Percentiles rank a stretch among this genome's conserved stretches.
Evolutionary conservation across 257 asterid species (phyloP).

Genomic region (Scutellaria minor): DNA sequence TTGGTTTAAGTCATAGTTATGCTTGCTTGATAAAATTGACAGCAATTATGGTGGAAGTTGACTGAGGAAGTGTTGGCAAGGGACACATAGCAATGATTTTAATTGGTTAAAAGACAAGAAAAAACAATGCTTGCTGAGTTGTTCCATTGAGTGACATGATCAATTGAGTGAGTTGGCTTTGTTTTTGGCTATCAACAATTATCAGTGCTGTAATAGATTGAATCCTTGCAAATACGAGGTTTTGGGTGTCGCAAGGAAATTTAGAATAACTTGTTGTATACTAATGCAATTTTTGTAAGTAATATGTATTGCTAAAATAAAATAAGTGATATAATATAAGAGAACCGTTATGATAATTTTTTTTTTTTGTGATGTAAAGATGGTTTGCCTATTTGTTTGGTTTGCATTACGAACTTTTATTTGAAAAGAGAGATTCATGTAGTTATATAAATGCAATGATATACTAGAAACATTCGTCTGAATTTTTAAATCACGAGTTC

Average conservation of each 20-base stretch:
- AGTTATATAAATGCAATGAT: no score
- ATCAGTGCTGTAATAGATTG: not conserved
- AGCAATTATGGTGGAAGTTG: not conserved
- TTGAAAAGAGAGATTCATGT: no score
- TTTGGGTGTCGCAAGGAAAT: no score
- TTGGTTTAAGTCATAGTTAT: not conserved
- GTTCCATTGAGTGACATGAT: slow-evolving; percentile 1
- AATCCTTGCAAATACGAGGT: no score
- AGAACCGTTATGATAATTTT: no score
- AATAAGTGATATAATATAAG: no score
- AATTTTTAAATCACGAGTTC: no score
- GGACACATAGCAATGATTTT: slow-evolving; percentile 11
- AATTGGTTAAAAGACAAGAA: slow-evolving; percentile 22
- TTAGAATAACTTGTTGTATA: not conserved
- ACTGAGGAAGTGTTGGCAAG: not conserved
- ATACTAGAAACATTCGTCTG: no score
- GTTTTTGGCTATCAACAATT: not conserved
- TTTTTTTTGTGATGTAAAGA: no score
- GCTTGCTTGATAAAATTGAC: not conserved
- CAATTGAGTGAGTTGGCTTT: not conserved
- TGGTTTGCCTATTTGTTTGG: no score
- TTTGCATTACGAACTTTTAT: no score
- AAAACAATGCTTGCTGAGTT: slow-evolving; percentile 12
- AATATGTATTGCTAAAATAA: no score
- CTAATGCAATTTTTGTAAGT: not conserved